Conservation (phyloP, 139 green algal species). For the Pleodorina starrii region DNA sequence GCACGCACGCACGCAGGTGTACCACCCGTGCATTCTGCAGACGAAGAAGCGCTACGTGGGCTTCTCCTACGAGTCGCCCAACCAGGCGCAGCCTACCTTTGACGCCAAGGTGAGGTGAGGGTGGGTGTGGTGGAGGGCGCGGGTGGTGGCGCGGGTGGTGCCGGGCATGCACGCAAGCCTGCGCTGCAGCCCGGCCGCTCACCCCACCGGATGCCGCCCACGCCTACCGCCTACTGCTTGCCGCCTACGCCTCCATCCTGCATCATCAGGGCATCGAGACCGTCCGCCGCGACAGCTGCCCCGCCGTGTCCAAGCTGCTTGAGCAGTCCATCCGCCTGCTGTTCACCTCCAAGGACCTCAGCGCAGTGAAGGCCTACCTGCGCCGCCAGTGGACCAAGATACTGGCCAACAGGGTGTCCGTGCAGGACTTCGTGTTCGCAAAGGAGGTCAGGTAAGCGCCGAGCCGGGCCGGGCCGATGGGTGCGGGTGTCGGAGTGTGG, state of each 20-base stretch:
- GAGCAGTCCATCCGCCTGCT: conserved; percentile 88
- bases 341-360: conserved; percentile 87
- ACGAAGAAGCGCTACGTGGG: conserved; percentile 99
- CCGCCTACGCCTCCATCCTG: too few relatives aligned
- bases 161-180: too few relatives aligned
- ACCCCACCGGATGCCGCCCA: too few relatives aligned
- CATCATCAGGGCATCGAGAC: conserved; percentile 94
- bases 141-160: too few relatives aligned
- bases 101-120: conserved; percentile 79
- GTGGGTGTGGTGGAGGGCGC: too few relatives aligned
- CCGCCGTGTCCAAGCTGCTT: conserved; percentile 92
- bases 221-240: too few relatives aligned
- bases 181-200: too few relatives aligned
- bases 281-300: conserved; percentile 92
- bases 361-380: conserved; percentile 87
- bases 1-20: conserved; percentile 72
- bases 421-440: conserved; percentile 94
- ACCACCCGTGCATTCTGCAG: conserved; percentile 94
- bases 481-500: too few relatives aligned
- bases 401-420: conserved; percentile 82
- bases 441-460: conserved; percentile 90
- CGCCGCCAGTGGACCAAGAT: conserved; percentile 91
- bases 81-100: conserved; percentile 74
- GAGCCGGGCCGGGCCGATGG: too few relatives aligned
- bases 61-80: conserved; percentile 85